Evolutionary conservation across 106 monocot species (phyloP), one percentile per base, ranked within the genome.

Genomic region (Acanthochlamys bracteata): DNA sequence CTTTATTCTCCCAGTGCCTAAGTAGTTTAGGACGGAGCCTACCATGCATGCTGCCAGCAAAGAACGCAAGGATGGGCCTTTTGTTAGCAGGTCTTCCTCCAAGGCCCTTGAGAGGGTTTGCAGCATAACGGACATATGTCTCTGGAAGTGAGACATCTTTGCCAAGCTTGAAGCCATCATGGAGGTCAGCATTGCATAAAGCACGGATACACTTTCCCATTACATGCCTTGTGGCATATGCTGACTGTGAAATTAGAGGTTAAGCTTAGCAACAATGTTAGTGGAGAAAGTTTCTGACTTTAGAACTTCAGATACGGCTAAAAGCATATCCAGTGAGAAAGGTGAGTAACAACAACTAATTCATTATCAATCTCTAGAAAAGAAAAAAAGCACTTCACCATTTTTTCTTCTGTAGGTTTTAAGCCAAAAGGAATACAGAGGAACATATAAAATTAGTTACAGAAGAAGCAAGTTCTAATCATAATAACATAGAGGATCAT

Each of bases 121-220:
- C 78, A 7, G 90, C 83, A 6, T 42, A 55, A 56, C 83, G 73
- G 46, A 96, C 82, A 55, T 69, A 78, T 21, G 96, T 96, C 70
- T 96, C 96, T 0, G 96, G 90, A 26, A 96, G 86, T 7, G 96
- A 91, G 0, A 96, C 80, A 64, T 96, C 96, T 25, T 57, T 80
- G 0, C 88, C 90, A 17, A 74, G 79, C 21, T 64, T 20, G 70
- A 96, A 96, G 19, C 86, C 79, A 69, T 91, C 96, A 20, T 87
- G 84, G 16, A 66, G 39, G 46, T 96, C 96, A 13, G 90, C 88
- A 59, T 91, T 96, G 83, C 96, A 96, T 26, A 91, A 58, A 45
- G 88, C 90, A 66, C 87, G 84, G 26, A 96, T 85, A 22, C 82
- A 42, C 20, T 86, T 68, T 56, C 84, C 90, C 13, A 69, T 67